A percentile compares a stretch with the other conserved stretches of the same genome.
Conservation (phyloP, 176 grass and related monocot genomes). For the Metroxylon sagu region DNA sequence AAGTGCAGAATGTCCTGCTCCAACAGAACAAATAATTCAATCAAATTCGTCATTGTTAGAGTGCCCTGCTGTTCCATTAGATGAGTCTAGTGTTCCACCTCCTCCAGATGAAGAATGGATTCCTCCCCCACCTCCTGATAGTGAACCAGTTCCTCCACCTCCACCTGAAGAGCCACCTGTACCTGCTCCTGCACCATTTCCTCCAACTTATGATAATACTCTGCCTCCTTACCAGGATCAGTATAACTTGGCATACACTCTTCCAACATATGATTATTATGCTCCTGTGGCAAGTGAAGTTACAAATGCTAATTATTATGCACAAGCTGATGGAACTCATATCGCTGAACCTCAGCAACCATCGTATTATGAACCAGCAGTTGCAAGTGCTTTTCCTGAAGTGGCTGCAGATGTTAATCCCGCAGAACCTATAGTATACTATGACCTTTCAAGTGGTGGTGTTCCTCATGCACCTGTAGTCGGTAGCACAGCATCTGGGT, state of each 20-base stretch:
- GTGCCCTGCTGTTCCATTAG: conserved; percentile 26
- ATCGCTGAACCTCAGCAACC: conserved; percentile 30
- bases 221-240: conserved; percentile 48
- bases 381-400: conserved; percentile 41
- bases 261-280: conserved; percentile 65
- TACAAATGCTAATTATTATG: conserved; percentile 49
- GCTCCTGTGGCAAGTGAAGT: conserved; percentile 30
- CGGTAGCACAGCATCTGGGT: conserved; percentile 34
- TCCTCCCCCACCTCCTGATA: conserved; percentile 72
- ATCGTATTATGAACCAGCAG: conserved; percentile 45
- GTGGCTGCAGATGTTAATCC: conserved; percentile 36
- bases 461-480: conserved; percentile 15
- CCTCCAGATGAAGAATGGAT: conserved; percentile 83
- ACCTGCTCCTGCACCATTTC: conserved; percentile 22
- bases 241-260: conserved; percentile 39
- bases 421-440: conserved; percentile 39
- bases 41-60: conserved; percentile 16
- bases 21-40: conserved; percentile 17
- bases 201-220: conserved; percentile 25
- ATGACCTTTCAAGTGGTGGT: conserved; percentile 30
- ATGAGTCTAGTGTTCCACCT: conserved; percentile 45
- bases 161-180: conserved; percentile 21
- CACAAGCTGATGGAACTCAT: conserved; percentile 45
- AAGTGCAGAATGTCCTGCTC: conserved; percentile 24
- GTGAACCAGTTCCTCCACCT: conserved; percentile 57